These are phyloP conservation scores for Cyclanthera cordifolia DNA, from an alignment of 306 rosid genomes.

Conservation along the genomic window DNA sequence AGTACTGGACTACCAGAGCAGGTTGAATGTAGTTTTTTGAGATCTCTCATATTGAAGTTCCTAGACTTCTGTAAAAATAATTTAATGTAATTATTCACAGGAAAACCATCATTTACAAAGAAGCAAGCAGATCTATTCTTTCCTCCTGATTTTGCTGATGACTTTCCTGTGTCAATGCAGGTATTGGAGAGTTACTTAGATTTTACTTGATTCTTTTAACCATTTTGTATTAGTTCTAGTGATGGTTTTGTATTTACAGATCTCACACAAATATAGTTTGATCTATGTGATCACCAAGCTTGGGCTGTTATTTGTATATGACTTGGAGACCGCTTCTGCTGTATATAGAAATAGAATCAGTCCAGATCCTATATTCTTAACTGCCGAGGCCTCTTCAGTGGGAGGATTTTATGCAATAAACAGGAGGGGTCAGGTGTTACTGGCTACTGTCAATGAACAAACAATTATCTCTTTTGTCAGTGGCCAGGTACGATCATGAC, in stretches of 20 bases:
- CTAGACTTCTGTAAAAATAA: neutral
- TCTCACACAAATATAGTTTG: slow-evolving; percentile 88
- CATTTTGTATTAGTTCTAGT: slow-evolving; percentile 5
- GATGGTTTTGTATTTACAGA: slow-evolving; percentile 35
- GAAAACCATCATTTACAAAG: slow-evolving; percentile 90
- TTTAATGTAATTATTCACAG: slow-evolving; percentile 34
- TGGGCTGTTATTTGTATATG: slow-evolving; percentile 94
- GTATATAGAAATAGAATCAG: slow-evolving; percentile 97
- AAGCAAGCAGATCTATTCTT: slow-evolving; percentile 98
- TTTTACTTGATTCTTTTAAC: neutral
- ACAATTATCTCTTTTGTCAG: slow-evolving; percentile 90
- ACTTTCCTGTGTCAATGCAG: slow-evolving; percentile 99
- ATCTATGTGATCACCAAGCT: slow-evolving; percentile 97
- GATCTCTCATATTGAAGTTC: neutral
- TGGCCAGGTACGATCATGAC: slow-evolving; percentile 54
- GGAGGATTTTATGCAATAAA: slow-evolving; percentile 95
- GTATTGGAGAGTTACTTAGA: slow-evolving; percentile 30
- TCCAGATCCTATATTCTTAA: slow-evolving; percentile 97
- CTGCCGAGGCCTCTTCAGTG: slow-evolving; percentile 78
- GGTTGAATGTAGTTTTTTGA: slow-evolving; percentile 11
- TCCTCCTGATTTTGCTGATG: slow-evolving; percentile 98
- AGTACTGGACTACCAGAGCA: neutral
- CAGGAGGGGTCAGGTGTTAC: slow-evolving; percentile 93
- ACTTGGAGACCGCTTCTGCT: slow-evolving; percentile 95
- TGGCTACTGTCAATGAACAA: slow-evolving; percentile 96